Base-by-base conservation (phyloP, 108 stramenopile genomes). In the Licmophora abbreviata region DNA sequence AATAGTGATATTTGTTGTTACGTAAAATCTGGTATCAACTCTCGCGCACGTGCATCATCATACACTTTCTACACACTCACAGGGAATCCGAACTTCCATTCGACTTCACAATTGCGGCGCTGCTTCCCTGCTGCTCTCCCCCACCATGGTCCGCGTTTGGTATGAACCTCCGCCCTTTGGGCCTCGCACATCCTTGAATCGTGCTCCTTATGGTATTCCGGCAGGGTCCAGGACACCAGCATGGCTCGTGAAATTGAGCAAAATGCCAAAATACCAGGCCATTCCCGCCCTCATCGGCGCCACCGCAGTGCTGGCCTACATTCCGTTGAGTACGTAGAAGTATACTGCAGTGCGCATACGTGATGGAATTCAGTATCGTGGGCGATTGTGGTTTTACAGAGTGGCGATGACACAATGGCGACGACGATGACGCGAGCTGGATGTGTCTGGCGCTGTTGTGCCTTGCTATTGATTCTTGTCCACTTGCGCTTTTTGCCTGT, bases 111-210 rank as follows among this genome's bases (percentile, higher is more conserved):
- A n/a, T n/a, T n/a, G n/a, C n/a, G n/a, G n/a, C n/a, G n/a, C n/a
- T n/a, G n/a, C n/a, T n/a, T n/a, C n/a, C n/a, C n/a, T n/a, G n/a
- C n/a, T n/a, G n/a, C n/a, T n/a, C n/a, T n/a, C n/a, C 43, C 8
- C 9, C 27, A 77, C 35, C 28, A 82, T 82, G 81, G 81, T 82
- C 32, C 63, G 61, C 63, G 81, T 82, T 53, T 83, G 71, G 68
- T 90, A 90, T 58, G 81, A 80, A 76, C 88, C 88, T 32, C 88
- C 88, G 60, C 76, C 76, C 37, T 75, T 43, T 55, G 88, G 84
- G 67, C 80, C 82, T 27, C 59, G 84, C 44, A 78, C 82, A 29
- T 42, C 81, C 51, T 69, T 85, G 50, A 78, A 83, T 58, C 76
- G 82, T 51, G 73, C 81, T 51, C 57, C 79, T 5, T 90, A 90